Percentiles rank a stretch among this genome's conserved stretches.
Evolutionary conservation across 2,329 filamentous ascomycete species (phyloP).

Genomic region (Dichotomopilus funicola): DNA sequence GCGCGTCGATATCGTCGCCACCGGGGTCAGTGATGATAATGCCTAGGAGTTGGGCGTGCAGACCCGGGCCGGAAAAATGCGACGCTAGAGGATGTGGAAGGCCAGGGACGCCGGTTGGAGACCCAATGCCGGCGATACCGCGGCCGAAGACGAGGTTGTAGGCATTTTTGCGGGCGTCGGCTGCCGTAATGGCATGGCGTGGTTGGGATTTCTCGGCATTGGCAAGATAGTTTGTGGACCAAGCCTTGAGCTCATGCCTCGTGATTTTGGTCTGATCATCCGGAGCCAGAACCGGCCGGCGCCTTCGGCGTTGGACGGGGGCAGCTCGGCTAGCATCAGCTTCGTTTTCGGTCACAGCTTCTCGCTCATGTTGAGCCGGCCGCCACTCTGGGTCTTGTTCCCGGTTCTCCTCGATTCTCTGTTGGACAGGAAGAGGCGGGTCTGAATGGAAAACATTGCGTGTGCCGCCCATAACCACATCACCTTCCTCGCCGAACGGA

Average conservation of each 20-base stretch:
- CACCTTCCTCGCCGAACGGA: slow-evolving; percentile 25
- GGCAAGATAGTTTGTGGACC: slow-evolving; percentile 38
- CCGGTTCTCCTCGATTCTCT: neutral
- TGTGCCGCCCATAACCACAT: slow-evolving; percentile 32
- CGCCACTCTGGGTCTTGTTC: slow-evolving; percentile 12
- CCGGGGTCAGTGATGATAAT: slow-evolving; percentile 20
- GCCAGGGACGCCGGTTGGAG: slow-evolving; percentile 26
- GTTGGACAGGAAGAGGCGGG: slow-evolving; percentile 7
- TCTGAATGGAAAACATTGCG: slow-evolving; percentile 33
- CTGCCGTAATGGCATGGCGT: slow-evolving; percentile 23
- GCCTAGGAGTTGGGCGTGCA: slow-evolving; percentile 35
- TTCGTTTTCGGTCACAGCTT: slow-evolving; percentile 1
- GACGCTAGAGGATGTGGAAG: slow-evolving; percentile 39
- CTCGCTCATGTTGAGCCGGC: slow-evolving; percentile 3
- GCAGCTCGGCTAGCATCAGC: slow-evolving; percentile 17
- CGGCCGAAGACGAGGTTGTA: slow-evolving; percentile 35
- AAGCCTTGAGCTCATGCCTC: slow-evolving; percentile 33
- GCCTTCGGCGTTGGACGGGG: slow-evolving; percentile 24
- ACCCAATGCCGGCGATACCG: slow-evolving; percentile 34
- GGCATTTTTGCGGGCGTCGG: slow-evolving; percentile 38
- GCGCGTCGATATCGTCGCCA: slow-evolving; percentile 15
- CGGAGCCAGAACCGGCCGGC: slow-evolving; percentile 22
- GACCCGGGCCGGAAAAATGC: slow-evolving; percentile 39
- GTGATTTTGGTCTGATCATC: slow-evolving; percentile 33
- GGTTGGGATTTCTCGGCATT: slow-evolving; percentile 47